Evolutionary conservation across 1,139 yeast genomes (phyloP).

Genomic region (Sugiyamaella novakii): DNA sequence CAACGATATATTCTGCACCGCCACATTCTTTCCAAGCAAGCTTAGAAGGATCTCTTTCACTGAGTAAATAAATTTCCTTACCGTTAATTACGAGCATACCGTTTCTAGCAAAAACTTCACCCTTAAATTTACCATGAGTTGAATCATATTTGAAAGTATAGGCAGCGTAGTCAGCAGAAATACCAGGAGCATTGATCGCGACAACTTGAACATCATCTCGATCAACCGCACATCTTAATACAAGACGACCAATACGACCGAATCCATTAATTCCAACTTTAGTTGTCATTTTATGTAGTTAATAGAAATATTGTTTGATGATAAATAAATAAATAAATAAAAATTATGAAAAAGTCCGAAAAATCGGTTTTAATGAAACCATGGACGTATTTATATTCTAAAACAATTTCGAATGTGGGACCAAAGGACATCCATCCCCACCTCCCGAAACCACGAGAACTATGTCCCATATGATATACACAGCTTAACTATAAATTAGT

Average conservation of each 20-base stretch:
- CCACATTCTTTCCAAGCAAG: slow-evolving; percentile 73
- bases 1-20: slow-evolving; percentile 77
- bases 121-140: slow-evolving; percentile 74
- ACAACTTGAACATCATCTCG: slow-evolving; percentile 72
- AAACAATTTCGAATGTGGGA: not conserved
- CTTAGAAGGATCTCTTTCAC: slow-evolving; percentile 73
- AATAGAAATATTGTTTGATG: not conserved
- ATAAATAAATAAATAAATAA: slow-evolving; percentile 1
- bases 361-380: not conserved
- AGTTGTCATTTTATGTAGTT: slow-evolving; percentile 37
- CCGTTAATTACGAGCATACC: slow-evolving; percentile 64
- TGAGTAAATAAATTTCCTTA: slow-evolving; percentile 64
- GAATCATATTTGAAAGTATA: slow-evolving; percentile 88
- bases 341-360: not conserved
- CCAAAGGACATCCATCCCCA: not conserved
- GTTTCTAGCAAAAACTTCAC: slow-evolving; percentile 63
- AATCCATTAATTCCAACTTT: slow-evolving; percentile 81
- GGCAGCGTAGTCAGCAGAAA: slow-evolving; percentile 77
- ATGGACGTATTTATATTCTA: not conserved
- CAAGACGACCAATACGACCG: slow-evolving; percentile 85
- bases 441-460: not conserved
- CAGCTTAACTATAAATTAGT: not conserved
- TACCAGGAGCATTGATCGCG: slow-evolving; percentile 82
- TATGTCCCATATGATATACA: too few species aligned
- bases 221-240: slow-evolving; percentile 69